These are phyloP conservation scores for Gossypium australe DNA, from an alignment of 345 rosid genomes.

Conservation along the genomic window DNA sequence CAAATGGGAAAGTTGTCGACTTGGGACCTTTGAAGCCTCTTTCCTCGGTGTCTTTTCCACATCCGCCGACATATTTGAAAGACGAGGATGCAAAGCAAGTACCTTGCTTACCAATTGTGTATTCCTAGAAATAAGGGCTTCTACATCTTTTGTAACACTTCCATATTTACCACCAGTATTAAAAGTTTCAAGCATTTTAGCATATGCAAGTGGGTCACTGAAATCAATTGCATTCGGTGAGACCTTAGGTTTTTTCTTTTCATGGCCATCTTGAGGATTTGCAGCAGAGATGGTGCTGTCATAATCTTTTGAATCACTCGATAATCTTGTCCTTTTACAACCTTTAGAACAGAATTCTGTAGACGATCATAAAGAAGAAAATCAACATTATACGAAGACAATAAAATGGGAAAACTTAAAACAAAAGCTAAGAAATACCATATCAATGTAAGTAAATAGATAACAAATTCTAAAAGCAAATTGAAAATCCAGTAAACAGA, in stretches of 20 bases:
- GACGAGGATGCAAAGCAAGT: conserved; percentile 23
- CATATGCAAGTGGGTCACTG: conserved; percentile 48
- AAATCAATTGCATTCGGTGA: conserved; percentile 34
- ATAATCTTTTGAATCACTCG: conserved; percentile 16
- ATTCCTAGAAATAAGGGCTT: conserved; percentile 41
- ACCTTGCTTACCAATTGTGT: conserved; percentile 25
- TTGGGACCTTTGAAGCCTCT: conserved; percentile 20
- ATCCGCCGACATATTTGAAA: conserved; percentile 14
- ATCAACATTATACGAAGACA: not conserved
- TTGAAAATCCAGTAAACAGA: not conserved
- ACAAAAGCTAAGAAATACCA: not conserved
- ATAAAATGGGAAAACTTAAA: not conserved
- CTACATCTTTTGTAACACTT: conserved; percentile 56
- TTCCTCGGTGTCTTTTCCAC: conserved; percentile 16
- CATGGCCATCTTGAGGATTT: not conserved
- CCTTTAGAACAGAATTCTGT: conserved; percentile 31
- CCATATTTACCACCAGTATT: conserved; percentile 60
- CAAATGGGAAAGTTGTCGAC: conserved; percentile 16
- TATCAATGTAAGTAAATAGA: not conserved
- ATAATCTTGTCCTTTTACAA: conserved; percentile 37
- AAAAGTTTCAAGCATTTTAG: conserved; percentile 33
- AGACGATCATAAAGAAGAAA: conserved; percentile 15
- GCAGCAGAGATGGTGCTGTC: not conserved
- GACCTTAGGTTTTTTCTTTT: conserved; percentile 20
- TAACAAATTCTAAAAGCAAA: not conserved